Base-by-base conservation (phyloP, 805 yeast genomes). In the Zygosaccharomyces pseudorouxii region DNA sequence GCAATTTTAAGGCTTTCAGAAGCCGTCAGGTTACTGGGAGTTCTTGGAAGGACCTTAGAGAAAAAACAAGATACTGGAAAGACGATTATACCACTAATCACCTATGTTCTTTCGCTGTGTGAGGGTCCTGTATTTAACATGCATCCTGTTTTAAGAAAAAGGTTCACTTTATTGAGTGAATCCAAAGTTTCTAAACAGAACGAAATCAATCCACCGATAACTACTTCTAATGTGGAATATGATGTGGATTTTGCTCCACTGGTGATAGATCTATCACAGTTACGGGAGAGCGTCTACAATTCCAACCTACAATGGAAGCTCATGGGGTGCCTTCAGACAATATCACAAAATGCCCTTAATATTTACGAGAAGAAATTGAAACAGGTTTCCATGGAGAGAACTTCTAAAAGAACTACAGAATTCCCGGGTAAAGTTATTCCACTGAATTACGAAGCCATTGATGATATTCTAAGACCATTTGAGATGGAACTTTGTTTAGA, bases 1-100 rank as follows among this genome's bases (percentile, higher is more conserved):
- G 77, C 81, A 8, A 67, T 76, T 2, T 59, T 65, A 48, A 81
- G 81, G 57, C 57, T 81, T 22, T 68, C 68, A 31, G 63, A 65
- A 29, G 60, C 76, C 40, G 50, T 67, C 3, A 62, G 70, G 14
- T 60, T 71, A 20, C 55, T 76, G n/a, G 62, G 55, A 20, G 43
- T 58, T 1, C 51, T 74, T 25, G 56, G 58, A 36, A 56, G 55
- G 20, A 58, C 54, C 37, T 49, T 65, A 30, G 55, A 57, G 23
- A 54, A 55, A 6, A 49, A 65, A 11, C 51, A 55, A 3, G 48
- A 57, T 3, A 25, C 33, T 11, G 49, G 54, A 44, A 50, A 53
- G 2, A 48, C 57, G 4, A 54, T 67, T 23, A 63, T 68, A 19
- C 73, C 76, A 1, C 52, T 70, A 9, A 50, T 65, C 4, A 71